These are phyloP conservation scores for Microbotryum scabiosae DNA, from an alignment of 1,284 basidiomycete genomes.

Conservation along the genomic window DNA sequence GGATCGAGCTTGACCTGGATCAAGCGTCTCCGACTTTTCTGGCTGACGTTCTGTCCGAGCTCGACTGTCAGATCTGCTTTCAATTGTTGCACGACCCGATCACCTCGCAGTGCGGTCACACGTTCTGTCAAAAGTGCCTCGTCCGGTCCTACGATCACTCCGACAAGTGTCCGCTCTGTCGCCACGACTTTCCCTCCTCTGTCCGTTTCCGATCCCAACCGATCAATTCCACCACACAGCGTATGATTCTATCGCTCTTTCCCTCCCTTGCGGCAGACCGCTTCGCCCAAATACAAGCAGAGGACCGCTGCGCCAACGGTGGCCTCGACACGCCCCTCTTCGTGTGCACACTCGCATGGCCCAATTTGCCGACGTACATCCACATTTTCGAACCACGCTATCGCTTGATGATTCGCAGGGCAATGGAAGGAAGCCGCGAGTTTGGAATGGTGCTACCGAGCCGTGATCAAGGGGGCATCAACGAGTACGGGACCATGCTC, in stretches of 20 bases:
- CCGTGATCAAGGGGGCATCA: slow-evolving; percentile 42
- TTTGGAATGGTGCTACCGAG: slow-evolving; percentile 87
- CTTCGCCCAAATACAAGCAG: slow-evolving; percentile 12
- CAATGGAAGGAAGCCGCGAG: slow-evolving; percentile 64
- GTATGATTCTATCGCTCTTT: slow-evolving; percentile 27
- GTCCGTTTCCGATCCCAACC: slow-evolving; percentile 26
- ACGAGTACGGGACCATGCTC: slow-evolving; percentile 84
- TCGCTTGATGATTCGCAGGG: slow-evolving; percentile 85
- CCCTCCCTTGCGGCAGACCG: slow-evolving; percentile 31
- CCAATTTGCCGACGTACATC: slow-evolving; percentile 75
- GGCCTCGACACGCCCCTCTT: slow-evolving; percentile 81
- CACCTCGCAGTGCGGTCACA: slow-evolving; percentile 91
- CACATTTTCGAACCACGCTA: slow-evolving; percentile 90
- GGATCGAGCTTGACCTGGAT: background rate
- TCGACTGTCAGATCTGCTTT: slow-evolving; percentile 87
- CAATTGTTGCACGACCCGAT: slow-evolving; percentile 72
- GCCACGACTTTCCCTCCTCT: slow-evolving; percentile 40
- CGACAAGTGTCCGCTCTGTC: slow-evolving; percentile 72
- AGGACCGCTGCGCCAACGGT: slow-evolving; percentile 8
- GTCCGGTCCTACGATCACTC: slow-evolving; percentile 82
- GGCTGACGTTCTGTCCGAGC: slow-evolving; percentile 56
- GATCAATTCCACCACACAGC: slow-evolving; percentile 22
- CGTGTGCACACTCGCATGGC: slow-evolving; percentile 80
- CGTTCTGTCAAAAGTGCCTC: slow-evolving; percentile 82
- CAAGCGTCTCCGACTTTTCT: slow-evolving; percentile 12